Evolutionary conservation across 805 yeast genomes (phyloP), one percentile per base, ranked within the genome.

Genomic region (Pachysolen tannophilus): DNA sequence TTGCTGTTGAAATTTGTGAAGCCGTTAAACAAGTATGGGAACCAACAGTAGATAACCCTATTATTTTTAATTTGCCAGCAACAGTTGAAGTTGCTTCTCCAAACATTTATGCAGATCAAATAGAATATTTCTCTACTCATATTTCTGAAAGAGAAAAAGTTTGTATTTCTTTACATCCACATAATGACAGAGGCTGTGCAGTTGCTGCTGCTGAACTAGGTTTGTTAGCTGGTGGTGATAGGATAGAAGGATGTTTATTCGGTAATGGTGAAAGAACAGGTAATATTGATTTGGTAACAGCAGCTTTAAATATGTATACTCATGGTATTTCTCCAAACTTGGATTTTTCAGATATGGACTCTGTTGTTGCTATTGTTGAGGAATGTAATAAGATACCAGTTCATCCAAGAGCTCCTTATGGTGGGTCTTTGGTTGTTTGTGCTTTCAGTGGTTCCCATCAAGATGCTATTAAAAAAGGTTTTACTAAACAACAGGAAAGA

Each of bases 221-320:
- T 48, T 47, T 78, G 21, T 60, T 81, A 49, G 90, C 87, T n/a
- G 90, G 90, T 51, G 90, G 83, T 41, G 88, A 81, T 59, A 71
- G 90, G 64, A 83, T 81, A 34, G 90, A 81, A 60, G 90, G 90
- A 38, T 81, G 88, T 65, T 64, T 81, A 28, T 81, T 81, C 44
- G 88, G 88, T 50, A 81, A 80, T 56, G 90, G 90, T 61, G 90
- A 81, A 67, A 69, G 90, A 63, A 81, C 90, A 20, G 90, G 90
- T 63, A 81, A 81, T 55, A 88, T 81, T 46, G 90, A 81, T 56
- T 63, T 81, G 43, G 76, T 78, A 34, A 81, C 87, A 17, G 73
- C 81, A 42, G 90, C 85, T 3, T 62, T 81, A 48, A 81, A 81
- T 65, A 58, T 81, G 76, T 81, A 81, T 64, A 81, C 87, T 20